These are phyloP conservation scores for Podaxis mareebaensis DNA, from an alignment of 768 basidiomycete genomes.

Conservation along the genomic window DNA sequence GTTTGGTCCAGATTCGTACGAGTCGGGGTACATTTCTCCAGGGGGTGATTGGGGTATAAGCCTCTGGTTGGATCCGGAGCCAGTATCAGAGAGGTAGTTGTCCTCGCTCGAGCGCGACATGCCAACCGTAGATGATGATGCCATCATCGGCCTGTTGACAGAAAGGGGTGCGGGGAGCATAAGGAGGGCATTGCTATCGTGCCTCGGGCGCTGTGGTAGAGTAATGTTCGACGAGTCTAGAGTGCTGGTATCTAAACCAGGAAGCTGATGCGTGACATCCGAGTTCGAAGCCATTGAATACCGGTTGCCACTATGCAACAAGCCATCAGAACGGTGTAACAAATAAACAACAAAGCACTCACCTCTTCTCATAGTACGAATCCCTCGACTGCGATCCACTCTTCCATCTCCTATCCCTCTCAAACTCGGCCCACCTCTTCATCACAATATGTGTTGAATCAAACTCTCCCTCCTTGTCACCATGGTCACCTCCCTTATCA, in stretches of 20 bases:
- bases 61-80: conserved; percentile 42
- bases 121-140: conserved; percentile 49
- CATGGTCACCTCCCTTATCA: conserved; percentile 68
- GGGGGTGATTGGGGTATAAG: conserved; percentile 38
- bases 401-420: conserved; percentile 94
- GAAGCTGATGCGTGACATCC: conserved; percentile 65
- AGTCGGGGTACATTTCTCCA: conserved; percentile 39
- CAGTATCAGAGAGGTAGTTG: conserved; percentile 41
- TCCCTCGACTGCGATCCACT: conserved; percentile 83
- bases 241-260: conserved; percentile 58
- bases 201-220: conserved; percentile 49
- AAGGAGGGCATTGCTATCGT: conserved; percentile 70
- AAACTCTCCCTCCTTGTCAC: conserved; percentile 96
- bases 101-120: conserved; percentile 51
- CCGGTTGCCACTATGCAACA: conserved; percentile 41
- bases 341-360: conserved; percentile 29
- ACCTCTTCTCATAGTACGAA: conserved; percentile 75
- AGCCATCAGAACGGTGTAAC: conserved; percentile 18
- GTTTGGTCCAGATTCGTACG: conserved; percentile 34
- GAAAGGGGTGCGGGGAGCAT: conserved; percentile 78
- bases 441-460: conserved; percentile 96
- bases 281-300: conserved; percentile 80
- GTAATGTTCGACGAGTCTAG: conserved; percentile 54
- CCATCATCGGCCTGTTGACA: conserved; percentile 52
- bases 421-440: conserved; percentile 99